Evolutionary conservation across 805 yeast genomes (phyloP).

Genomic region (Priceomyces melissophilus): DNA sequence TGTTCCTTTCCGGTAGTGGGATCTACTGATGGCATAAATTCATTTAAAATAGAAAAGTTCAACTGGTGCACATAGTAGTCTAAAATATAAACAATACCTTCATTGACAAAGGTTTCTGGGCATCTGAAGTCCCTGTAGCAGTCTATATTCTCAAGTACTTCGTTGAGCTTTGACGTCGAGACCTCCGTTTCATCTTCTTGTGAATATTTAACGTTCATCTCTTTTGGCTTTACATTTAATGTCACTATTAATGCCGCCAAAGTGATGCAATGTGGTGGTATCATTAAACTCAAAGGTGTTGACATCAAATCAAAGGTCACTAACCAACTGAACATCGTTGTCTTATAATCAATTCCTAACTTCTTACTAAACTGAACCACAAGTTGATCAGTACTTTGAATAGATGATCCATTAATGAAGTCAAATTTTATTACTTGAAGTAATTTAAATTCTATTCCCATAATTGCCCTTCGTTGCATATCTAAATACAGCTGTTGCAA

Average conservation of each 20-base stretch:
- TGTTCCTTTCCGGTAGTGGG: constrained; percentile 41
- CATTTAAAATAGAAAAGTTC: constrained; percentile 48
- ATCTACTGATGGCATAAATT: constrained; percentile 36
- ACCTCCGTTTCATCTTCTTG: constrained; percentile 12
- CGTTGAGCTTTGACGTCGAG: constrained; percentile 12
- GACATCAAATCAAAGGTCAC: constrained; percentile 69
- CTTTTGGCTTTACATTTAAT: constrained; percentile 42
- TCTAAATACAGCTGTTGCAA: constrained; percentile 34
- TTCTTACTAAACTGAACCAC: constrained; percentile 59
- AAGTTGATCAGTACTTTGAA: constrained; percentile 54
- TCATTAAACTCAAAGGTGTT: constrained; percentile 63
- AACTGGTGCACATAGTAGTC: constrained; percentile 60
- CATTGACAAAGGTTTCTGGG: constrained; percentile 43
- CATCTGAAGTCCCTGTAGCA: constrained; percentile 35
- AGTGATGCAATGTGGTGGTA: constrained; percentile 76
- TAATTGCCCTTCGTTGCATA: constrained; percentile 51
- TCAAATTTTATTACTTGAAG: constrained; percentile 79
- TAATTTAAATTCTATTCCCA: constrained; percentile 65
- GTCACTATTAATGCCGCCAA: constrained; percentile 64
- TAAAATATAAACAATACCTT: constrained; percentile 54
- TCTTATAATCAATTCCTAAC: constrained; percentile 41
- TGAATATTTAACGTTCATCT: constrained; percentile 19
- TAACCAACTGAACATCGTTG: constrained; percentile 65
- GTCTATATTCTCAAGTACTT: constrained; percentile 30
- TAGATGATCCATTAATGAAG: constrained; percentile 57